Base-by-base conservation (phyloP, 441 rosid genomes). In the Manihot esculenta region DNA sequence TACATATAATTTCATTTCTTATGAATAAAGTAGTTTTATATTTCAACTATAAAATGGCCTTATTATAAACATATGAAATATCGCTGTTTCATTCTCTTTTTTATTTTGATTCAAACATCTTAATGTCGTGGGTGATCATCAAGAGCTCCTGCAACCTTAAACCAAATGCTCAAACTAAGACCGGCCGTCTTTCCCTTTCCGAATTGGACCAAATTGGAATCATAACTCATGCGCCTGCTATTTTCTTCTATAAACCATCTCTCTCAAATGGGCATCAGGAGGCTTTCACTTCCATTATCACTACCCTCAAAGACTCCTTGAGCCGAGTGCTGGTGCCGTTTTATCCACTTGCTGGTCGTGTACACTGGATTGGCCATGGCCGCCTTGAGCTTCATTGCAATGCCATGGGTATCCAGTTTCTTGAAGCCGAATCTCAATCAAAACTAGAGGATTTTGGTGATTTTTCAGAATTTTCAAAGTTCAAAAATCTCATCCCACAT, bases 271-370 rank as follows among this genome's bases (percentile, higher is more conserved):
- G 62, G 42, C 78, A 76, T 27, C 1, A 18, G 11, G 57, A 18
- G 11, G 57, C 66, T 0, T 66, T 61, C n/a, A 51, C 70, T 51
- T 26, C 73, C 69, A 64, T 85, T 21, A 56, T 84, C 27, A 74
- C 64, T 66, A 77, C 75, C 60, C 78, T 88, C 3, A 82, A 53
- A 64, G 54, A 42, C 30, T 88, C 89, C 0, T 74, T 88, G 35
- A 78, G 84, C 62, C 77, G 72, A 15, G 75, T 75, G 1, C 70
- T 86, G 64, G 79, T 82, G 33, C 76, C 78, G 23, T 88, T 86
- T 23, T 88, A 86, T 70, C 93, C 85, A 2, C 78, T 86, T 2
- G 90, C 90, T 0, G 90, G 87, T 23, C 87, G 89, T 30, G 72
- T 88, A 13, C 60, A 69, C 27, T 83, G 84, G 83, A 78, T 78